phyloP scores from a whole-genome alignment of 345 rosid species.

The Viola odorata region DNA sequence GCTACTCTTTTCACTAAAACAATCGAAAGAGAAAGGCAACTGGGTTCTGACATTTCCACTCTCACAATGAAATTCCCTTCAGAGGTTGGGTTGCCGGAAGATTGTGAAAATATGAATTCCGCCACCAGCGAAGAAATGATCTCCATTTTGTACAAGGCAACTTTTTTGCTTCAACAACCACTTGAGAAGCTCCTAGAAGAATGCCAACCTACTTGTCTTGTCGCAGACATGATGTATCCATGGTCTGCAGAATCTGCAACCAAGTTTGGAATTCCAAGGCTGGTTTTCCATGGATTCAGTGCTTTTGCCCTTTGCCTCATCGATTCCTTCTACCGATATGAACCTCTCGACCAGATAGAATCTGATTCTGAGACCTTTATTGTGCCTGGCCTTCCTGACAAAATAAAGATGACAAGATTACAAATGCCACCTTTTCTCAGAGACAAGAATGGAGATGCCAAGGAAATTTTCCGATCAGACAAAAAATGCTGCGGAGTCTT shows the following conservation, averaged over 20 bases:
- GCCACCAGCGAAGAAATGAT: conserved; percentile 7
- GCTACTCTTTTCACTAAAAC: background rate
- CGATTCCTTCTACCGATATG: conserved; percentile 24
- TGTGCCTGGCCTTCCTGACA: conserved; percentile 47
- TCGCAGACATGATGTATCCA: conserved; percentile 54
- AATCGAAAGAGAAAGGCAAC: conserved; percentile 5
- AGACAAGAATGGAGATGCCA: conserved; percentile 5
- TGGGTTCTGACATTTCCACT: conserved; percentile 8
- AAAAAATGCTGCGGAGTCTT: conserved; percentile 11
- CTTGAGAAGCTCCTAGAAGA: conserved; percentile 36
- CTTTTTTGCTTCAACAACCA: conserved; percentile 33
- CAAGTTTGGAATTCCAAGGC: conserved; percentile 45
- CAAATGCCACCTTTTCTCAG: conserved; percentile 20
- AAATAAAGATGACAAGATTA: conserved; percentile 32
- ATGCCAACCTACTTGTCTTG: conserved; percentile 39
- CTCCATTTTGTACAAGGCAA: conserved; percentile 26
- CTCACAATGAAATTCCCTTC: conserved; percentile 9
- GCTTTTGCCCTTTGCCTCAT: conserved; percentile 33
- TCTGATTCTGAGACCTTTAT: conserved; percentile 42
- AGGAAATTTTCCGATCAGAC: conserved; percentile 2
- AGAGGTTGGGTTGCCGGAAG: conserved; percentile 21
- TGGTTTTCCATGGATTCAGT: conserved; percentile 47
- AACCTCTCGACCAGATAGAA: conserved; percentile 32
- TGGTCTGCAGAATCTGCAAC: conserved; percentile 49
- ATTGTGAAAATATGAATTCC: conserved; percentile 15